Evolutionary conservation across 495 filamentous ascomycete species (phyloP), one percentile per base, ranked within the genome.

Genomic region (Penicillium tannophilum): DNA sequence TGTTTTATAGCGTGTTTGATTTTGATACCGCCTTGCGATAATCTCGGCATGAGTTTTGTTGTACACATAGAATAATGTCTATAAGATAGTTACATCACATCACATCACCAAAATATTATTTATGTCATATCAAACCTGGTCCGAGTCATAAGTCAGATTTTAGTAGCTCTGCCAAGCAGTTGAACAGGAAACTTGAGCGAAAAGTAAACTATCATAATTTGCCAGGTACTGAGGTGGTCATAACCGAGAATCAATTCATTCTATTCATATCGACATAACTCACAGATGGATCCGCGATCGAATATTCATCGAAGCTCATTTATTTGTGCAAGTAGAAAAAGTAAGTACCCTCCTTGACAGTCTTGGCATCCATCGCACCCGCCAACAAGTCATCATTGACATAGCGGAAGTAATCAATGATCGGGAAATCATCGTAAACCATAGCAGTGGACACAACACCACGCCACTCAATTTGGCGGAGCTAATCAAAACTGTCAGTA

Each of bases 341-440:
- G 46, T 63, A 70, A 3, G 52, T 60, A 0, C 67, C 64, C 42
- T 20, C 52, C 35, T 47, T 12, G 1, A 46, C 17, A 16, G 30
- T 53, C 49, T 67, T 67, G 6, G 60, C 61, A 59, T 70, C 71
- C 71, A 74, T 74, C 3, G 71, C 71, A 7, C 65, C 71, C 12
- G 62, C 56, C 24, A 74, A 46, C 39, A 69, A 28, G 19, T 66
- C 52, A 20, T 66, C 61, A 28, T 45, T 58, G 12, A 74, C 69
- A 31, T 63, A 65, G 36, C 67, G 55, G 53, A 74, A 72, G 35
- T 68, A 63, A 35, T 74, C 71, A 47, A 71, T 66, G 44, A 74
- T 69, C 2, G 70, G 68, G 10, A 56, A 51, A 11, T 65, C 59
- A 52, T 69, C 66, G 47, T 72, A 71, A 24, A 72, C 58, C 68